These are phyloP conservation scores for Postia placenta DNA, from an alignment of 768 basidiomycete genomes.

Conservation along the genomic window DNA sequence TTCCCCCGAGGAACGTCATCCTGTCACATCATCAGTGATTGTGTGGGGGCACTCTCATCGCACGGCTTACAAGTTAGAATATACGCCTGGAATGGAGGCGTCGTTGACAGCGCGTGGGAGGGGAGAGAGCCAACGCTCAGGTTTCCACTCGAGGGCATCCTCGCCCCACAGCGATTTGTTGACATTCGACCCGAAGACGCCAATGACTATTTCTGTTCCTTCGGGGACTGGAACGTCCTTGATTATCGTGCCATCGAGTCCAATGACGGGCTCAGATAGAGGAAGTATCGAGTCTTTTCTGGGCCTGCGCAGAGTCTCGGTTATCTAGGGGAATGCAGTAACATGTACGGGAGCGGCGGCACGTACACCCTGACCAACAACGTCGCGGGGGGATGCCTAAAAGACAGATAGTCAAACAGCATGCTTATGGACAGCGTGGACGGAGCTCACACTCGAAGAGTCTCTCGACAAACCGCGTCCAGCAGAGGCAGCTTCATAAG, in stretches of 20 bases:
- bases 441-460: constrained; percentile 19
- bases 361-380: constrained; percentile 10
- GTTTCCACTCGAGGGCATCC: constrained; percentile 34
- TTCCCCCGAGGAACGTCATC: constrained; percentile 21
- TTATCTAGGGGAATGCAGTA: neutral
- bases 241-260: constrained; percentile 2
- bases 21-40: constrained; percentile 2
- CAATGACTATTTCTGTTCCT: constrained; percentile 30
- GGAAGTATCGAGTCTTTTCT: constrained; percentile 39
- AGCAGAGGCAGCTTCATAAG: constrained; percentile 21
- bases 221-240: constrained; percentile 26
- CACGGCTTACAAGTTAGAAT: constrained; percentile 4
- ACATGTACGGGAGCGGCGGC: neutral
- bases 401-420: neutral
- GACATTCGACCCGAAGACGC: constrained; percentile 33
- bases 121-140: constrained; percentile 33
- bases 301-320: constrained; percentile 5
- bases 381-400: constrained; percentile 10
- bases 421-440: constrained; percentile 1
- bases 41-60: neutral
- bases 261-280: constrained; percentile 2
- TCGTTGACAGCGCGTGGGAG: constrained; percentile 1
- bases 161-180: constrained; percentile 36
- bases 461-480: constrained; percentile 23
- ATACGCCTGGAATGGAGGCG: constrained; percentile 6